phyloP scores from a whole-genome alignment of 2,329 filamentous ascomycete genomes.

The Diaporthe caulivora region DNA sequence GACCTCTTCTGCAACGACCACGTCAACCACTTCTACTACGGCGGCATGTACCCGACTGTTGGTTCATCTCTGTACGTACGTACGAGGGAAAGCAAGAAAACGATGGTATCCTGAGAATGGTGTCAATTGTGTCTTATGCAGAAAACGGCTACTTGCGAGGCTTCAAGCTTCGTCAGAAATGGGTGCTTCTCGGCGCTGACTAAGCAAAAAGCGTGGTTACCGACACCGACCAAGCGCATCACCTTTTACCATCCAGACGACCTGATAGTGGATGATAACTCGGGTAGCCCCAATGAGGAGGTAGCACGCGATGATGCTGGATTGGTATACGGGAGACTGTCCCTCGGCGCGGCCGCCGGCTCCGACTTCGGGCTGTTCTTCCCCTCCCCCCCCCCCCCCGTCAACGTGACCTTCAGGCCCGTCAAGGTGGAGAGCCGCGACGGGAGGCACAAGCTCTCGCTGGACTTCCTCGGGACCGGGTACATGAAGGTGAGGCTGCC shows the following conservation, averaged over 20 bases:
- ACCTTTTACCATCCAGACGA: neutral
- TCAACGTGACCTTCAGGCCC: neutral
- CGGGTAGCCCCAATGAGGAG: neutral
- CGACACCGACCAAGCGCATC: too few species aligned
- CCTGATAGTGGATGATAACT: neutral
- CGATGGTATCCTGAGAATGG: too few species aligned
- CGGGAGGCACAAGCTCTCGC: neutral
- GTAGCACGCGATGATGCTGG: neutral
- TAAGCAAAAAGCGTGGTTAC: too few species aligned
- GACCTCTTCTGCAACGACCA: conserved; percentile 9
- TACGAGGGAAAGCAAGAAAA: too few species aligned
- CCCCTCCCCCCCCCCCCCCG: too few species aligned
- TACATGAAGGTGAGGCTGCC: conserved; percentile 15
- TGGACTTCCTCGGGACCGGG: conserved; percentile 11
- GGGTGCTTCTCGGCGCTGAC: too few species aligned
- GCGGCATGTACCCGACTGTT: neutral
- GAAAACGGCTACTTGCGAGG: too few species aligned
- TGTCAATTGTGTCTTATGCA: too few species aligned
- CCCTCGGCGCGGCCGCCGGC: neutral
- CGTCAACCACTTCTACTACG: neutral
- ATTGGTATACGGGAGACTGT: neutral
- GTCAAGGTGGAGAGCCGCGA: conserved; percentile 4
- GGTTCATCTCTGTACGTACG: too few species aligned
- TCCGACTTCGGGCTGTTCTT: conserved; percentile 19
- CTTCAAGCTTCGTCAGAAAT: too few species aligned